Base-by-base conservation (phyloP, 139 green algal genomes). In the Tetratostichococcus sp. region DNA sequence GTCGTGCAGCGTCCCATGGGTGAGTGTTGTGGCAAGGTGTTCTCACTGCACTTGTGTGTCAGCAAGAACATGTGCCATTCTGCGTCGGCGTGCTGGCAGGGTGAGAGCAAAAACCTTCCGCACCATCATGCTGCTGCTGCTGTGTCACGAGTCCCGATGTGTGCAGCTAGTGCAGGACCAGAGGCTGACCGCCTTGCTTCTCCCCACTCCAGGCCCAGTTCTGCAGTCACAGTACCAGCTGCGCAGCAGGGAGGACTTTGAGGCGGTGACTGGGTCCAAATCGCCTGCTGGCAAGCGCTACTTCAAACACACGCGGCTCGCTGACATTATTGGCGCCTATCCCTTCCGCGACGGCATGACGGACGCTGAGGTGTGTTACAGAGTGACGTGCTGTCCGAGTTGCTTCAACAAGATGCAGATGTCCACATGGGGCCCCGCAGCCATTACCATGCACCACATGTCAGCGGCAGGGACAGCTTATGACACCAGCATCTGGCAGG, bases 261-360 rank as follows among this genome's bases (percentile, higher is more conserved):
- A 95, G 79, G 76, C 77, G 14, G 19, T 65, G 11, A 89, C 87
- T 21, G 76, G 43, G 67, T n/a, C 65, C 26, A 69, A 71, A 43
- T 50, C 67, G 43, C 70, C 69, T 25, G 71, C 78, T n/a, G 92
- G 93, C 67, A 97, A 97, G 86, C 83, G 86, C 69, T 97, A 98
- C 87, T 98, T 98, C 82, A 67, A 82, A 50, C 83, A 95, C 80
- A 88, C 75, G 0, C 75, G 76, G 8, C 86, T 98, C 66, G 75
- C 77, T 0, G 93, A 97, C 75, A 96, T 98, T 76, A 87, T 98
- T 14, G 79, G 72, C 6, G 79, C 83, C 21, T 94, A 93, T 69
- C 89, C 91, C 17, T 77, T 90, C 70, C 78, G 81, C 17, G 25
- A 68, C 30, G 84, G 84, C 21, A 42, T 87, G 26, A 65, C 74